Conservation (phyloP, 1,284 basidiomycete species). For the Gymnopus androsaceus region DNA sequence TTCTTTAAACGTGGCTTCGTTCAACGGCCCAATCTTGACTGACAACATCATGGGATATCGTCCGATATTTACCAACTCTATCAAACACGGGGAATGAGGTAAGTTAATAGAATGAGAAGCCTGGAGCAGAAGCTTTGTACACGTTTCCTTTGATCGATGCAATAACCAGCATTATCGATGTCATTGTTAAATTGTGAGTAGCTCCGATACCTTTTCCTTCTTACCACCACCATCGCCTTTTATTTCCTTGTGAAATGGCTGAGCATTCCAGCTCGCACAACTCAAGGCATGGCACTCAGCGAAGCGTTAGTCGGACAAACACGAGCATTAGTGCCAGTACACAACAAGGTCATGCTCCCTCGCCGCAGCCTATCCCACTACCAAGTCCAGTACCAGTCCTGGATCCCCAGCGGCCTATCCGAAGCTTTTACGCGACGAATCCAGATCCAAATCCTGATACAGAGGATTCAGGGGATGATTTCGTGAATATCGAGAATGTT, state of each 20-base stretch:
- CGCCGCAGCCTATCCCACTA: neutral
- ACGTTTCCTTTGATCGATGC: conserved; percentile 1
- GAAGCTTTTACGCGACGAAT: conserved; percentile 10
- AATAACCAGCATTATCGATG: neutral
- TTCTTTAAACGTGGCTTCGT: no score
- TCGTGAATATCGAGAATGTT: conserved; percentile 8
- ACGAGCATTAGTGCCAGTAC: conserved; percentile 1
- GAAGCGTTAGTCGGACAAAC: conserved; percentile 1
- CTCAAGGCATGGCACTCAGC: conserved; percentile 5
- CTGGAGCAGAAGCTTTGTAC: neutral
- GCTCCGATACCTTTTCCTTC: neutral
- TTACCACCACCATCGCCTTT: neutral
- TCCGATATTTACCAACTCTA: no score
- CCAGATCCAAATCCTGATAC: conserved; percentile 11
- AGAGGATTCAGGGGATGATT: conserved; percentile 7
- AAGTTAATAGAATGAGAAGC: no score
- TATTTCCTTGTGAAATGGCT: neutral
- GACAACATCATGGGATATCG: no score
- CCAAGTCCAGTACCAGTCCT: neutral
- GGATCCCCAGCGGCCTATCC: neutral
- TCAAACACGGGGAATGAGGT: conserved; percentile 9
- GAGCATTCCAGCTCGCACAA: neutral
- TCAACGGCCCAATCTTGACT: no score
- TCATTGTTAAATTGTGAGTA: no score
- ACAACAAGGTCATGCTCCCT: neutral